Evolutionary conservation across 495 filamentous ascomycete species (phyloP), one percentile per base, ranked within the genome.

Genomic region (Neurospora sp.): DNA sequence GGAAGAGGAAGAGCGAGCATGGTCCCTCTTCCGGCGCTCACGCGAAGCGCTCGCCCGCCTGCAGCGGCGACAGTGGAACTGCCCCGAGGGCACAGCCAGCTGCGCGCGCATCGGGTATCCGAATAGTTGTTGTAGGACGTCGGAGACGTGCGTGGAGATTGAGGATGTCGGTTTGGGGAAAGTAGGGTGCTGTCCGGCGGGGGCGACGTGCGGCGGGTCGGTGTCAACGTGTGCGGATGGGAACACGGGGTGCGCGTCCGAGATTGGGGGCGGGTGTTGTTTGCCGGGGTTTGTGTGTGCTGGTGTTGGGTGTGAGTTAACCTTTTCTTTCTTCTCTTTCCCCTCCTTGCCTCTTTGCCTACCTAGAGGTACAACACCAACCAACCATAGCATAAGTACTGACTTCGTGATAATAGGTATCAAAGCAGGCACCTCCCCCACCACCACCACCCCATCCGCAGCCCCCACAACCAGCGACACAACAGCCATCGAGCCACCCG

Each of bases 181-280:
- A 71, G 92, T 97, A 2, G 96, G 94, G 3, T 99, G 95, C 79
- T 99, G 95, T 84, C 91, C 91, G 18, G 79, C 80, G 39, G 94
- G 94, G 3, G 79, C 87, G 75, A 87, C 77, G 6, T 99, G 96
- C 80, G 83, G 86, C 5, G 89, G 90, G 8, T 81, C 82, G 8
- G 87, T 97, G 47, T 84, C 85, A 0, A 78, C 77, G 3, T 99
- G 95, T 76, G 81, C 83, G 69, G 79, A 78, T 1, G 90, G 89
- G 16, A 91, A 93, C 79, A 86, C 87, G 14, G 84, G 86, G 31
- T 99, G 96, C 77, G 84, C 89, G 2, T 83, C 86, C 20, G 86
- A 84, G 39, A 74, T 90, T 18, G 94, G 94, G 4, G 94, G 94
- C 1, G 95, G 94, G 1, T 98, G 95, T 76, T 98, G 95, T 79